These are phyloP conservation scores for Tilletia setariae DNA, from an alignment of 1,284 basidiomycete species.

Conservation along the genomic window DNA sequence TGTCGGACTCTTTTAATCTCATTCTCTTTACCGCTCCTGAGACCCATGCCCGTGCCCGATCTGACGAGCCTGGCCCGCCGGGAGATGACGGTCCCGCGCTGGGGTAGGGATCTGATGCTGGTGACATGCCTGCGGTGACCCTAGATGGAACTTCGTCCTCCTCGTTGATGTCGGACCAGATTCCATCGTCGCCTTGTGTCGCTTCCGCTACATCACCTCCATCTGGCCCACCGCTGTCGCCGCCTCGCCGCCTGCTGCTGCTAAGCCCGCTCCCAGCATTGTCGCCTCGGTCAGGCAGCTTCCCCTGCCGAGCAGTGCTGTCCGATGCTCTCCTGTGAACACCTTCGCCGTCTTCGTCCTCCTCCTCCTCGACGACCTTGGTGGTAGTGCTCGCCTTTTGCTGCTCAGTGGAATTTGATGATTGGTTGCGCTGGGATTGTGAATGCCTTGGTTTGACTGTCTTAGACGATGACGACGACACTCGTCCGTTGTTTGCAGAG, in stretches of 20 bases:
- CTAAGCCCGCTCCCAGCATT: background rate
- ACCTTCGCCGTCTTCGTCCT: background rate
- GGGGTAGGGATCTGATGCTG: background rate
- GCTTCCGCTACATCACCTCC: background rate
- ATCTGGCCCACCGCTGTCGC: background rate
- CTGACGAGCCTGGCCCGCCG: background rate
- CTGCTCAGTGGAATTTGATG: background rate
- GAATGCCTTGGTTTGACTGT: no score
- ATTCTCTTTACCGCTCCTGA: constrained; percentile 1
- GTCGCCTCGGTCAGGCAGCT: background rate
- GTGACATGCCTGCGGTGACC: background rate
- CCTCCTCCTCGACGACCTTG: background rate
- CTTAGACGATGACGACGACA: no score
- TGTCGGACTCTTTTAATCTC: constrained; percentile 8
- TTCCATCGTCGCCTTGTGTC: background rate
- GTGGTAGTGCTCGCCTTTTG: background rate
- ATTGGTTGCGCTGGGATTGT: background rate
- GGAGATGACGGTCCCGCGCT: background rate
- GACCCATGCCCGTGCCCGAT: constrained; percentile 3
- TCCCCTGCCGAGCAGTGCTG: background rate
- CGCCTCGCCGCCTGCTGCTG: background rate
- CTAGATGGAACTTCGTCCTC: background rate
- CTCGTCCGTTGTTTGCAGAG: background rate
- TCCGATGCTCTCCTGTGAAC: background rate
- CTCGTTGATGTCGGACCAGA: constrained; percentile 7